Conservation (phyloP, 441 rosid genomes). For the Erysimum cheiri region DNA sequence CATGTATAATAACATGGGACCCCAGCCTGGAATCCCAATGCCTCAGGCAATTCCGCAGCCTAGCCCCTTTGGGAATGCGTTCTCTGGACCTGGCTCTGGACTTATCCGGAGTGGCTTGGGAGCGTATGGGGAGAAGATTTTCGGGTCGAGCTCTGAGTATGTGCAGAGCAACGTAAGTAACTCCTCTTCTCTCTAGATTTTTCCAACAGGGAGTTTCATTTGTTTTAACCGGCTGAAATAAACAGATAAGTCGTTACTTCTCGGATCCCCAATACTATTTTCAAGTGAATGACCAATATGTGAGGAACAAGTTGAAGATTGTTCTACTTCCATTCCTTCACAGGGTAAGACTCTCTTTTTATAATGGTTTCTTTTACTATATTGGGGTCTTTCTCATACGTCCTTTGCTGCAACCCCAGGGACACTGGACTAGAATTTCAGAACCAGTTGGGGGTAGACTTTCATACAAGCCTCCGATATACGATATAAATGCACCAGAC, state of each 20-base stretch:
- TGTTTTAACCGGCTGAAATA: slow-evolving; percentile 22
- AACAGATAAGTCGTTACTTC: slow-evolving; percentile 85
- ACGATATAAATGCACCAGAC: slow-evolving; percentile 95
- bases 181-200: neutral
- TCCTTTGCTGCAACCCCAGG: slow-evolving; percentile 52
- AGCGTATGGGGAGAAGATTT: slow-evolving; percentile 86
- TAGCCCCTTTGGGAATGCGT: slow-evolving; percentile 83
- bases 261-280: slow-evolving; percentile 96
- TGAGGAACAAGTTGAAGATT: slow-evolving; percentile 94
- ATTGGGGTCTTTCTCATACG: slow-evolving; percentile 27
- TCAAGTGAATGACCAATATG: slow-evolving; percentile 96
- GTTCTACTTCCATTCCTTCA: slow-evolving; percentile 88
- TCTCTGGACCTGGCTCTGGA: slow-evolving; percentile 95
- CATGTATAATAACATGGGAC: slow-evolving; percentile 79
- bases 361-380: neutral
- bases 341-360: slow-evolving; percentile 58
- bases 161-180: slow-evolving; percentile 93
- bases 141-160: slow-evolving; percentile 92
- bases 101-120: slow-evolving; percentile 87
- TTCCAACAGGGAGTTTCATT: neutral
- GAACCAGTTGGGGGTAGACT: slow-evolving; percentile 98
- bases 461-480: slow-evolving; percentile 88
- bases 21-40: slow-evolving; percentile 69
- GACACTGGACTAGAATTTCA: slow-evolving; percentile 92
- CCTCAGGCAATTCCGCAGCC: slow-evolving; percentile 72